Evolutionary conservation across 805 yeast species (phyloP).

Genomic region (Sungouiella blattae): DNA sequence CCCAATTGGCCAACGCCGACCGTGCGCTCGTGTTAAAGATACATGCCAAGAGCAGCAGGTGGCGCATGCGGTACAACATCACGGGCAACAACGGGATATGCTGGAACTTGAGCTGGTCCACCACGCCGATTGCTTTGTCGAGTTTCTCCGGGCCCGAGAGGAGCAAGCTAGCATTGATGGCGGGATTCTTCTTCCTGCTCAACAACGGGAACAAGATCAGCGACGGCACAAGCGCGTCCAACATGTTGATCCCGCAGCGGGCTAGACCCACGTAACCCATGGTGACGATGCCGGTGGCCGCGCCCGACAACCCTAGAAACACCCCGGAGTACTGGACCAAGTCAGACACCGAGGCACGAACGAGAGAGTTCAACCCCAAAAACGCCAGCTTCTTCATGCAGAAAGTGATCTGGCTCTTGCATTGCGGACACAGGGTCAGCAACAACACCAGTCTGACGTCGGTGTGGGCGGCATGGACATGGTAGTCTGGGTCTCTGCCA

Average conservation of each 20-base stretch:
- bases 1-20: constrained; percentile 16
- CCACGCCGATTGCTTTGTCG: not conserved
- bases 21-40: constrained; percentile 17
- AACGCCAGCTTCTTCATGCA: constrained; percentile 26
- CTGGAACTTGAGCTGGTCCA: constrained; percentile 34
- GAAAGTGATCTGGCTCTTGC: constrained; percentile 33
- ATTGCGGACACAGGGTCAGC: constrained; percentile 39
- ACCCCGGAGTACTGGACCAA: constrained; percentile 29
- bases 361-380: constrained; percentile 18
- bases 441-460: constrained; percentile 4
- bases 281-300: constrained; percentile 37
- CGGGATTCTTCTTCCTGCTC: constrained; percentile 5
- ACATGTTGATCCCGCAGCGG: constrained; percentile 33
- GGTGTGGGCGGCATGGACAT: not conserved
- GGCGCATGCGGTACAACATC: constrained; percentile 35
- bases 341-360: constrained; percentile 16
- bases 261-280: constrained; percentile 39
- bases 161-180: not conserved
- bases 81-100: constrained; percentile 38
- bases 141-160: too few relatives aligned
- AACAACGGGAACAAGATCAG: constrained; percentile 27
- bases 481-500: not conserved
- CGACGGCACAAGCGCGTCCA: constrained; percentile 35
- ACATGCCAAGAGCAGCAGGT: constrained; percentile 28
- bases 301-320: constrained; percentile 35